Evolutionary conservation across 2,329 filamentous ascomycete species (phyloP), one percentile per base, ranked within the genome.

Genomic region (Reticulascus tulasneorum): DNA sequence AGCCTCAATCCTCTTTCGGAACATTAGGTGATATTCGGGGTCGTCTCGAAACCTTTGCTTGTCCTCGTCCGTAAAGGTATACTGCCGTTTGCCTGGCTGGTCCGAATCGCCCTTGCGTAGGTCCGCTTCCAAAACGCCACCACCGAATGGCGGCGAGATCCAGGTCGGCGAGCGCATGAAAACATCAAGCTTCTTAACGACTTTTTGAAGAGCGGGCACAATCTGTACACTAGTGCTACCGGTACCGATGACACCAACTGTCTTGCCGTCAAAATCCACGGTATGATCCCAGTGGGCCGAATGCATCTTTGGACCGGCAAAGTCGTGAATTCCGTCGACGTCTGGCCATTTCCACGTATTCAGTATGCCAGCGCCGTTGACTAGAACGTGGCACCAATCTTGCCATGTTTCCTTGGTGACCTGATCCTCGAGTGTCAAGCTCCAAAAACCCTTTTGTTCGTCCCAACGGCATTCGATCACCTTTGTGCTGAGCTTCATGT

Each of bases 181-280:
- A 7, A 49, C 45, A 25, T 54, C 48, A 28, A 58, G 42, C 22
- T 53, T 35, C 16, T 29, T 29, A 28, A 22, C 26, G 29, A 35
- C 13, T 18, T 46, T 38, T 46, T 70, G 65, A 21, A 71, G 63
- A 2, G 55, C 55, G 2, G 67, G 66, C 3, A 71, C 60, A 8
- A 76, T 62, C 49, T 76, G 73, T 9, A 77, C 68, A 9, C 66
- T 70, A 10, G 68, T 69, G 16, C 69, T 67, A 0, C 73, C 73
- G 12, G 52, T 71, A 6, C 73, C 74, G 30, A 78, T 73, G n/a
- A 77, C 56, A 10, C 64, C 72, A 15, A 75, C 64, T 12, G 53
- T 54, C 45, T 70, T 71, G 18, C 56, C 62, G 2, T 42, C 47
- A 4, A 71, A 56, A 29, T 71, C 59, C 20, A 71, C 49, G 9